phyloP scores from a whole-genome alignment of 2,329 filamentous ascomycete species.

The Conoideocrella luteorostrata region DNA sequence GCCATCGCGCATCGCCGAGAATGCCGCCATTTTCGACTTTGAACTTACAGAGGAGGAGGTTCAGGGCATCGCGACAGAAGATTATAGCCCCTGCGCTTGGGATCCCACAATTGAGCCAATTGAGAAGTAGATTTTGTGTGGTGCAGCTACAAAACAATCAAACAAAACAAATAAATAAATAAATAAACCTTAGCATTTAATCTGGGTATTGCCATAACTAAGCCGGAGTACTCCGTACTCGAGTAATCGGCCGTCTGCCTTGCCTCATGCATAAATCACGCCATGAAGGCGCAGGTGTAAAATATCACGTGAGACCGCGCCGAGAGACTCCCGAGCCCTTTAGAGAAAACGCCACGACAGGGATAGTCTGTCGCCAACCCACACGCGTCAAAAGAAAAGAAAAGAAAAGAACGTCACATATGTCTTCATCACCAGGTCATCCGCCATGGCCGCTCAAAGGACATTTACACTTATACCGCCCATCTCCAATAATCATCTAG shows the following conservation, averaged over 20 bases:
- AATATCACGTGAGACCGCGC: slow-evolving; percentile 2
- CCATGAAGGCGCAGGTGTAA: too few relatives aligned
- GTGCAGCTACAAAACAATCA: background rate
- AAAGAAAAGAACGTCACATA: background rate
- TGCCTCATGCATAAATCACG: too few relatives aligned
- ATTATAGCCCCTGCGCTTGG: slow-evolving; percentile 51
- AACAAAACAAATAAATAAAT: background rate
- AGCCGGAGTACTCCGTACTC: too few relatives aligned
- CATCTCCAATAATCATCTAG: slow-evolving; percentile 11
- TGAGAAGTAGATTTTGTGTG: slow-evolving; percentile 27
- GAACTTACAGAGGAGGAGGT: slow-evolving; percentile 48
- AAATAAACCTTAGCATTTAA: too few relatives aligned
- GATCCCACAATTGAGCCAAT: slow-evolving; percentile 45
- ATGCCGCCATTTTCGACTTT: slow-evolving; percentile 51
- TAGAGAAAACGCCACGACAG: background rate
- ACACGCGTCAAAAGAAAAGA: background rate
- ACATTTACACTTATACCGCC: slow-evolving; percentile 39
- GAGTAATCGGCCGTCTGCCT: too few relatives aligned
- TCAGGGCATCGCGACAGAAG: slow-evolving; percentile 39
- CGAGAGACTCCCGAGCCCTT: background rate
- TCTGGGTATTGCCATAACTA: too few relatives aligned
- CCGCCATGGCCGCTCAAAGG: slow-evolving; percentile 31
- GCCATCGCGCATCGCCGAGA: slow-evolving; percentile 58
- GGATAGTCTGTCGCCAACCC: background rate
- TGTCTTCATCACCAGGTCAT: slow-evolving; percentile 6